A percentile compares a stretch with the other conserved stretches of the same genome.
These are phyloP conservation scores for Fusarium pseudonygamai DNA, from an alignment of 2,329 filamentous ascomycete species.

Conservation along the genomic window DNA sequence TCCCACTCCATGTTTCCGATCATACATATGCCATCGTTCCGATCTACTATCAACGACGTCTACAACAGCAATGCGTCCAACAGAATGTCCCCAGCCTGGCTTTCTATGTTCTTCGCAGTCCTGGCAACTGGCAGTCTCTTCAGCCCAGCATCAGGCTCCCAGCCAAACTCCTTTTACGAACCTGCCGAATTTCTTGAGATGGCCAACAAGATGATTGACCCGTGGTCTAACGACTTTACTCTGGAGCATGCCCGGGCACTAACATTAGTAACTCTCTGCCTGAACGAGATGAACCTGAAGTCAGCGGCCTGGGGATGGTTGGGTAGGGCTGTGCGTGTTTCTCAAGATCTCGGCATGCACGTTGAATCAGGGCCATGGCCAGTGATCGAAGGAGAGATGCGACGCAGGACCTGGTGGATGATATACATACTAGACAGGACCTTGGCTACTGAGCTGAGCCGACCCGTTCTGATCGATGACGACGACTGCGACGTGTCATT, in stretches of 20 bases:
- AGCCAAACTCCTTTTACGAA: constrained; percentile 63
- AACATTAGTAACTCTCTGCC: constrained; percentile 78
- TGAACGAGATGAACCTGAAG: constrained; percentile 87
- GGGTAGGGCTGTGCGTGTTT: constrained; percentile 79
- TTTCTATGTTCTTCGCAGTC: constrained; percentile 83
- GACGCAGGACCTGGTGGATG: constrained; percentile 91
- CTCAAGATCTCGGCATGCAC: constrained; percentile 86
- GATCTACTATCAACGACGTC: constrained; percentile 77
- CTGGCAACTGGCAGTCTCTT: constrained; percentile 86
- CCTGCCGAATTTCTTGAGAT: constrained; percentile 75
- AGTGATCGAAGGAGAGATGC: constrained; percentile 83
- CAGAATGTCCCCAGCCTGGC: constrained; percentile 71
- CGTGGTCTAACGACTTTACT: constrained; percentile 81
- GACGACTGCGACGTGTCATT: constrained; percentile 86
- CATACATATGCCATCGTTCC: constrained; percentile 87
- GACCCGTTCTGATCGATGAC: constrained; percentile 85
- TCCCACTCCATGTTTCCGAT: constrained; percentile 86
- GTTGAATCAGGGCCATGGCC: constrained; percentile 77
- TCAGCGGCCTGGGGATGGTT: constrained; percentile 89
- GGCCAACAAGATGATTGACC: constrained; percentile 75
- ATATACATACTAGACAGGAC: constrained; percentile 89
- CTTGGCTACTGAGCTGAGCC: constrained; percentile 81
- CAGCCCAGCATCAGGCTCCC: constrained; percentile 62
- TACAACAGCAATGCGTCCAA: constrained; percentile 72
- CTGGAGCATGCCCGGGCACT: constrained; percentile 79